Evolutionary conservation across 805 yeast species (phyloP).

Genomic region (Nakazawaea laoshanensis): DNA sequence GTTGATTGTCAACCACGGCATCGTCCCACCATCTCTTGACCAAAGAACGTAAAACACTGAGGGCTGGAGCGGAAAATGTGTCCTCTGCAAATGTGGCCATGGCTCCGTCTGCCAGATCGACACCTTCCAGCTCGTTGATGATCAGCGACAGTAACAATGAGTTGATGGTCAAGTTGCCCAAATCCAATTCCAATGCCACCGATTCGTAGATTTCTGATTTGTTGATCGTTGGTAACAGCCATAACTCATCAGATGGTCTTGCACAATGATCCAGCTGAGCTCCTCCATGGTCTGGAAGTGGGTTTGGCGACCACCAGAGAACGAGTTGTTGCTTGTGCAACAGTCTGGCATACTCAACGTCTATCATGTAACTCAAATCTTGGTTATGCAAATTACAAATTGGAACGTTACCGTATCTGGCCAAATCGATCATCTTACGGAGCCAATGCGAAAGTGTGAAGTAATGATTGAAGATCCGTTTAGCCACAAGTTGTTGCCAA

Average conservation of each 20-base stretch:
- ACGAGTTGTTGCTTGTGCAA: conserved; percentile 58
- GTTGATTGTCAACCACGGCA: conserved; percentile 55
- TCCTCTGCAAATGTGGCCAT: conserved; percentile 59
- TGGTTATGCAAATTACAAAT: conserved; percentile 68
- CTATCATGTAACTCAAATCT: conserved; percentile 72
- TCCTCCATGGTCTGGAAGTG: conserved; percentile 83
- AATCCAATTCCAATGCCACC: conserved; percentile 68
- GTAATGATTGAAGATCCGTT: conserved; percentile 60
- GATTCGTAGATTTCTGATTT: conserved; percentile 73
- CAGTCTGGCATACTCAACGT: conserved; percentile 77
- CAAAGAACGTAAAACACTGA: conserved; percentile 60
- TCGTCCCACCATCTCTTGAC: conserved; percentile 93
- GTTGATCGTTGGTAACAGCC: conserved; percentile 65
- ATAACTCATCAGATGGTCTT: conserved; percentile 34
- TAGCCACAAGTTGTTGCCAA: conserved; percentile 68
- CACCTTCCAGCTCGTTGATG: conserved; percentile 83
- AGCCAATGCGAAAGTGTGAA: conserved; percentile 71
- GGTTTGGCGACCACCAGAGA: conserved; percentile 88
- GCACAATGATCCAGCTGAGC: conserved; percentile 49
- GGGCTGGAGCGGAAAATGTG: conserved; percentile 70
- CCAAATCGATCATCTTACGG: conserved; percentile 50
- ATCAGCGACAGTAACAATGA: conserved; percentile 79
- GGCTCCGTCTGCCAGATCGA: conserved; percentile 51
- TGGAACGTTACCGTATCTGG: conserved; percentile 76
- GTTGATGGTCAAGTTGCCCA: conserved; percentile 76